Percentiles rank a stretch among this genome's conserved stretches.
Evolutionary conservation across 768 basidiomycete species (phyloP).

Genomic region (Kondoa malvinella): DNA sequence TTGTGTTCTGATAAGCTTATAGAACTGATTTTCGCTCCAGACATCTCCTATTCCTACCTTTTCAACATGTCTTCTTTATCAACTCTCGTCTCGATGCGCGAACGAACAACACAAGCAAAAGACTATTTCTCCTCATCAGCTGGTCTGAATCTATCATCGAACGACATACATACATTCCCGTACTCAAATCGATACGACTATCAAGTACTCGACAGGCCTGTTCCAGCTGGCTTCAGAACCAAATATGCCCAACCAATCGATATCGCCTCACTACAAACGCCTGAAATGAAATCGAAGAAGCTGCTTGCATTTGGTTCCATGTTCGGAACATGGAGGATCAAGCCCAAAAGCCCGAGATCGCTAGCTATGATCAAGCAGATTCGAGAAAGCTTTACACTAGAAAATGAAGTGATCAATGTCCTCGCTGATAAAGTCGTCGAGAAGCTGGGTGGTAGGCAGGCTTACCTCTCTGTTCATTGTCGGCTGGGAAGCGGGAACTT

Average conservation of each 20-base stretch:
- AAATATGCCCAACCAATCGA: background rate
- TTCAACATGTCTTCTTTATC: background rate
- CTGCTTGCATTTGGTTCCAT: constrained; percentile 56
- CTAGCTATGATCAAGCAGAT: background rate
- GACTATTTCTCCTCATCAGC: background rate
- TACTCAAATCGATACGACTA: background rate
- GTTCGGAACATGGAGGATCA: constrained; percentile 55
- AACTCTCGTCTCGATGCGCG: background rate
- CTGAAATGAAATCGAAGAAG: constrained; percentile 31
- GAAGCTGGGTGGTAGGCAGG: background rate
- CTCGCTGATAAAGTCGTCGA: background rate
- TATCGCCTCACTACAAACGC: background rate
- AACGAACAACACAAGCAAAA: background rate
- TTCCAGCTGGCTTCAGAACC: background rate
- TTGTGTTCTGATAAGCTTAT: background rate
- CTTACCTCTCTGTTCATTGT: background rate
- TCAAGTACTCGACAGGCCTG: background rate
- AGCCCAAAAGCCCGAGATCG: constrained; percentile 30
- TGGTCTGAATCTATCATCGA: background rate
- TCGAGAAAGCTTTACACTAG: background rate
- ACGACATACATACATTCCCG: background rate
- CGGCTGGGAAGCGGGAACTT: constrained; percentile 5
- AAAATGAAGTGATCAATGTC: constrained; percentile 1
- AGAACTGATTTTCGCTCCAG: background rate
- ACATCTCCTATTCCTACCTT: background rate